Evolutionary conservation across 805 yeast genomes (phyloP).

Genomic region (Candida andamanensis): DNA sequence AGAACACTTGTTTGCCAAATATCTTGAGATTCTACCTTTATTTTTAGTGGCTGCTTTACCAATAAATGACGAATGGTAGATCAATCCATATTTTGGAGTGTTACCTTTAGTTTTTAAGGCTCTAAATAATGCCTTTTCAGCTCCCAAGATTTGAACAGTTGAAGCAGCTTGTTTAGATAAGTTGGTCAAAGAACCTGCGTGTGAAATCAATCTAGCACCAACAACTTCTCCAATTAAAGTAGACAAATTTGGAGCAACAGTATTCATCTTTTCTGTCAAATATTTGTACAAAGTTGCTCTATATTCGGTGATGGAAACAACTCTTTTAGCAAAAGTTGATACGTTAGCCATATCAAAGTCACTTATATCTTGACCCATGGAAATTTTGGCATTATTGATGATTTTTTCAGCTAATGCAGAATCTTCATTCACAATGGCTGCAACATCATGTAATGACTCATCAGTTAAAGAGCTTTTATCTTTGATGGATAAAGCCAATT

Average conservation of each 20-base stretch:
- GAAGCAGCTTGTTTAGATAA: constrained; percentile 98
- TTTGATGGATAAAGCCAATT: constrained; percentile 72
- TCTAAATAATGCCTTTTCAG: constrained; percentile 94
- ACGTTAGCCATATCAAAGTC: constrained; percentile 93
- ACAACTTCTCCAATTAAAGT: constrained; percentile 98
- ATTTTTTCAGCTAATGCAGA: constrained; percentile 85
- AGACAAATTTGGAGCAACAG: constrained; percentile 95
- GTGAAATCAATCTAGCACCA: constrained; percentile 97
- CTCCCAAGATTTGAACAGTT: constrained; percentile 96
- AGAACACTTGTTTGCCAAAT: constrained; percentile 97
- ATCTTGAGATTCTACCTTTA: constrained; percentile 98
- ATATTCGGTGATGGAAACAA: constrained; percentile 87
- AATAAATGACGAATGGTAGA: constrained; percentile 90
- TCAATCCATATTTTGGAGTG: constrained; percentile 94
- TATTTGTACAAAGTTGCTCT: constrained; percentile 78
- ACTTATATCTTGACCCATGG: constrained; percentile 98
- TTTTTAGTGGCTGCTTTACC: constrained; percentile 93
- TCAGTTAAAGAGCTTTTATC: constrained; percentile 86
- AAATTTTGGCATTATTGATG: constrained; percentile 91
- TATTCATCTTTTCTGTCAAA: constrained; percentile 92
- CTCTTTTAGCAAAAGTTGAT: constrained; percentile 86
- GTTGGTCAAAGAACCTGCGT: constrained; percentile 96
- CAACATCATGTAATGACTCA: constrained; percentile 90
- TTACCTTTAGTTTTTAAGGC: constrained; percentile 95
- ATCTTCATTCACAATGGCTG: constrained; percentile 86